Evolutionary conservation across 208 protist genomes (phyloP).

Genomic region (Zelonia costaricensis): DNA sequence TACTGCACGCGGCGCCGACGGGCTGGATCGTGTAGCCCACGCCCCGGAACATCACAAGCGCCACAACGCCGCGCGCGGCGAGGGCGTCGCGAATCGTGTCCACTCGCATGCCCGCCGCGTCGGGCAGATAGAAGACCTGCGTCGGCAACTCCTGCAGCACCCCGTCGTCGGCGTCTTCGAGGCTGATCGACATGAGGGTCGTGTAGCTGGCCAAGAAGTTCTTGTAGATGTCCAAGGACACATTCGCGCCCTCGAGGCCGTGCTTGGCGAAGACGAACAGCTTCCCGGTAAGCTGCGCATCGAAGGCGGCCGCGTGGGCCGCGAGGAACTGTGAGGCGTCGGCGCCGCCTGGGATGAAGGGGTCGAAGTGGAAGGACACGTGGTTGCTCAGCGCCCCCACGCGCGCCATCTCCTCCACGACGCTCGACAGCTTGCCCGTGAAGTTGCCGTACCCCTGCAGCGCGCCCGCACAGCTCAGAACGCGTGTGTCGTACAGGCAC

Average conservation of each 20-base stretch:
- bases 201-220: constrained; percentile 23
- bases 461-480: constrained; percentile 37
- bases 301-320: constrained; percentile 47
- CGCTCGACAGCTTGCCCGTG: constrained; percentile 39
- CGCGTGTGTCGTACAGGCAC: constrained; percentile 63
- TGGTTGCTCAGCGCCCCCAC: constrained; percentile 2
- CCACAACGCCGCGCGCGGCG: not conserved
- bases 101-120: constrained; percentile 12
- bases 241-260: constrained; percentile 13
- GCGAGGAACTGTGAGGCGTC: constrained; percentile 1
- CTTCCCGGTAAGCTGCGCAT: constrained; percentile 58
- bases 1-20: not conserved
- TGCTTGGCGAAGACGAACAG: constrained; percentile 46
- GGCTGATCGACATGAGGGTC: constrained; percentile 23
- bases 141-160: constrained; percentile 15
- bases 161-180: constrained; percentile 3
- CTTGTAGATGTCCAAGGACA: constrained; percentile 3
- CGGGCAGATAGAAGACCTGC: constrained; percentile 29
- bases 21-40: constrained; percentile 33
- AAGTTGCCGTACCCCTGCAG: constrained; percentile 45
- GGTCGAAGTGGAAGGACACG: constrained; percentile 19
- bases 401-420: constrained; percentile 32
- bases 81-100: constrained; percentile 26
- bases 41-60: constrained; percentile 20
- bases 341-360: constrained; percentile 3